Evolutionary conservation across 805 yeast species (phyloP).

Genomic region (Blastobotrys mokoenaii): DNA sequence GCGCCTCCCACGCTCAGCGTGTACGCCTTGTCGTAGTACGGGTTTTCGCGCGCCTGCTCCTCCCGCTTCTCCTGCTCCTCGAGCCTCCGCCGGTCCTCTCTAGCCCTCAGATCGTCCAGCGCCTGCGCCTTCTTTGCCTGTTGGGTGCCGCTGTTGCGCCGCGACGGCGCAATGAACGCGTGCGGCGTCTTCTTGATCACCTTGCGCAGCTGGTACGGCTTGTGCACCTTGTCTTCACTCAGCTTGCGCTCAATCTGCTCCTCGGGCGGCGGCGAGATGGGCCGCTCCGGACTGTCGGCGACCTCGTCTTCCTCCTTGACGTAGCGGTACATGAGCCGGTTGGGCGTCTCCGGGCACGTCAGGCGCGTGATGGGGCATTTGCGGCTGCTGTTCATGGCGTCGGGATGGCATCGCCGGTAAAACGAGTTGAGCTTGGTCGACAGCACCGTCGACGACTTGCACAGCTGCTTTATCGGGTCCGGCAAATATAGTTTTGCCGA

Average conservation of each 20-base stretch:
- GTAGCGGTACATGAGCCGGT: conserved; percentile 24
- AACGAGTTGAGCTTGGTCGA: conserved; percentile 28
- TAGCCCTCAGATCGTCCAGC: not conserved
- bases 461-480: conserved; percentile 12
- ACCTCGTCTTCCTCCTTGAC: conserved; percentile 4
- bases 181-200: conserved; percentile 18
- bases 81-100: not conserved
- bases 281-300: not conserved
- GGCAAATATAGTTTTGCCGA: conserved; percentile 9
- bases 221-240: conserved; percentile 2
- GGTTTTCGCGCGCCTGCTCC: too few species aligned
- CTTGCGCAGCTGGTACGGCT: conserved; percentile 11
- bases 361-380: conserved; percentile 23
- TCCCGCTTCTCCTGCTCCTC: too few species aligned
- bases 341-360: conserved; percentile 22
- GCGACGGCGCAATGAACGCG: conserved; percentile 15
- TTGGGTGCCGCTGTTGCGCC: conserved; percentile 1
- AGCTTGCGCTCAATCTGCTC: not conserved
- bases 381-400: conserved; percentile 9
- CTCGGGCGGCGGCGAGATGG: conserved; percentile 8
- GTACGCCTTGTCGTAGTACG: too few species aligned
- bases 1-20: too few species aligned
- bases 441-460: conserved; percentile 25
- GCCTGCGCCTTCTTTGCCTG: not conserved
- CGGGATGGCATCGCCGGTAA: conserved; percentile 24